Evolutionary conservation across 176 grass and related monocot genomes (phyloP).

Genomic region (Rhipidocladum racemiflorum): DNA sequence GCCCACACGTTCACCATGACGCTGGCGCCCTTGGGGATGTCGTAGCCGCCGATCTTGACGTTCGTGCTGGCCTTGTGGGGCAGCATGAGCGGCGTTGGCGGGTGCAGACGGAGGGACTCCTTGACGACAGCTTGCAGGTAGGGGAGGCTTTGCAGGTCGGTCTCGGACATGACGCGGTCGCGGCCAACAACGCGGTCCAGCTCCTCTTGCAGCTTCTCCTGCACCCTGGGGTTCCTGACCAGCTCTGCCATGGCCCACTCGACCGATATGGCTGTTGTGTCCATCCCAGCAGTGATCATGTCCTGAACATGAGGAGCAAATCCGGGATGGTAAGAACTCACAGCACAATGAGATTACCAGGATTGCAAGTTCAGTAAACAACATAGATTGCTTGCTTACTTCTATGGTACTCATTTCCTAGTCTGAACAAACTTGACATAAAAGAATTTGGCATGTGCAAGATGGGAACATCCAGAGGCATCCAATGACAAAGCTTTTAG

Average conservation of each 20-base stretch:
- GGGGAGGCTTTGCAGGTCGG: constrained; percentile 54
- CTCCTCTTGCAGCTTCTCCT: constrained; percentile 63
- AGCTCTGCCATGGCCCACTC: constrained; percentile 77
- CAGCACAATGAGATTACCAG: not conserved
- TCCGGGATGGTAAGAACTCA: not conserved
- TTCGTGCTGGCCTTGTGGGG: constrained; percentile 62
- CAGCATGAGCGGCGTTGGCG: constrained; percentile 62
- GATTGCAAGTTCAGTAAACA: not conserved
- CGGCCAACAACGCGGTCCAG: constrained; percentile 44
- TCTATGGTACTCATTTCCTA: not conserved
- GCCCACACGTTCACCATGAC: constrained; percentile 78
- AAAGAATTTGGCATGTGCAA: not conserved
- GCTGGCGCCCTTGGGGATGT: constrained; percentile 62
- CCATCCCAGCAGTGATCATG: constrained; percentile 72
- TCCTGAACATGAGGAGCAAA: constrained; percentile 37
- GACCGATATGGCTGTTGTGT: constrained; percentile 61
- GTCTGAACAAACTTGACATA: not conserved
- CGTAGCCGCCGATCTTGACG: constrained; percentile 53
- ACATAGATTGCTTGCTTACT: not conserved
- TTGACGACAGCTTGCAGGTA: constrained; percentile 63
- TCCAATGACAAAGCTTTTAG: not conserved
- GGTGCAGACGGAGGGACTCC: constrained; percentile 69
- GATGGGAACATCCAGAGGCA: not conserved
- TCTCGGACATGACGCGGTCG: constrained; percentile 49
- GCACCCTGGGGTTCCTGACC: constrained; percentile 55